Base-by-base conservation (phyloP, 129 eudicot genomes). In the Flaveria ramosissima region DNA sequence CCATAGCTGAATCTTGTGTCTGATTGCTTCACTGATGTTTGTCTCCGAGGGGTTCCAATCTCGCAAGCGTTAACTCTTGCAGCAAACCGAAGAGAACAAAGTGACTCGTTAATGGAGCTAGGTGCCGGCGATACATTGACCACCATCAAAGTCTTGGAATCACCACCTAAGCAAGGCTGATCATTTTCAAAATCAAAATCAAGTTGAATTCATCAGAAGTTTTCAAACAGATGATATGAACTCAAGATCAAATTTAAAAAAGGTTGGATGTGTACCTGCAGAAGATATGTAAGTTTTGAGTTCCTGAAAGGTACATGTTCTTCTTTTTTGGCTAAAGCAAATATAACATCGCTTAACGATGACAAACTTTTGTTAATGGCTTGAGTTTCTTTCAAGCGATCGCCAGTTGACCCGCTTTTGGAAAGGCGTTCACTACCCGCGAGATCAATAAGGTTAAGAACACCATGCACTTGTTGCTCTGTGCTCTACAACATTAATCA, bases 371-470 rank as follows among this genome's bases (percentile, higher is more conserved):
- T 94, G 79, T 94, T 94, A 53, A 94, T 94, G 62, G 97, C 93
- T 93, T 93, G 88, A 72, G 99, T 95, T 95, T 95, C 99, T 84
- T 85, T 95, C 57, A 95, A 82, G 32, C 99, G 94, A 24, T 92
- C 99, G 15, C 99, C 99, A 0, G 99, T 95, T n/a, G 99, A 87
- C 16, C 97, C 99, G 78, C 97, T 95, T 81, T 89, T 95, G 47
- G 99, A 95, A 73, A 95, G 97, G 30, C 99, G 99, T 77, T 95
- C 99, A 83, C 99, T 95, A 32, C 99, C 99, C 52, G 99, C 99
- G 69, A 95, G 97, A 70, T 95, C 99, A 59, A 95, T 92, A 24
- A 95, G 90, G 76, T 95, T 95, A 17, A 95, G 83, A 27, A 95
- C 89, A 51, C 97, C 97, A 83, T 95, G 97, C 56, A 92, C 97